Conservation (phyloP, 257 asterid genomes). For the Solanum piurae region DNA sequence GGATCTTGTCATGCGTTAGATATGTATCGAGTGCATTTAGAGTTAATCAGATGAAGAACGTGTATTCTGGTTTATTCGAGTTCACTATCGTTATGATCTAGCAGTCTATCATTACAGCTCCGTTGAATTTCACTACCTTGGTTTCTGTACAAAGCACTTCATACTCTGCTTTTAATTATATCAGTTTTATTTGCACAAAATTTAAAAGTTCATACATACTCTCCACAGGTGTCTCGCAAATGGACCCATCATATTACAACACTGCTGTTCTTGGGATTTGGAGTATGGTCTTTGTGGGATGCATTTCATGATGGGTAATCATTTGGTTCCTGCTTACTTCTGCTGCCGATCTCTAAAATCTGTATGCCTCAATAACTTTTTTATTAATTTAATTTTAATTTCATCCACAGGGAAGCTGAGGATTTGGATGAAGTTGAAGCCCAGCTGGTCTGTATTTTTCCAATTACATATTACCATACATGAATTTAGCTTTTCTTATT, state of each 20-base stretch:
- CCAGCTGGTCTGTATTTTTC: constrained; percentile 56
- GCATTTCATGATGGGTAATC: constrained; percentile 77
- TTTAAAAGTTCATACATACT: no score
- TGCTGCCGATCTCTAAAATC: background rate
- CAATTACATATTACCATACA: background rate
- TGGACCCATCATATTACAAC: constrained; percentile 97
- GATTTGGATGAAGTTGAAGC: constrained; percentile 90
- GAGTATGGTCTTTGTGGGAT: constrained; percentile 96
- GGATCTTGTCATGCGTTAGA: background rate
- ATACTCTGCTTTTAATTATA: background rate
- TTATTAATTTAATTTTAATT: constrained; percentile 2
- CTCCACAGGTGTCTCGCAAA: constrained; percentile 68
- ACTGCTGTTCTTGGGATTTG: constrained; percentile 73
- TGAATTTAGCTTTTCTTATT: constrained; percentile 13
- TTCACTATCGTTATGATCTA: background rate
- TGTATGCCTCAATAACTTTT: background rate
- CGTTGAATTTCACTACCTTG: background rate
- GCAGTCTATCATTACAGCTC: background rate
- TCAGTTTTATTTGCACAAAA: background rate
- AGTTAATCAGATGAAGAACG: background rate
- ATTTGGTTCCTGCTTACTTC: constrained; percentile 1
- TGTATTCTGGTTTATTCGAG: background rate
- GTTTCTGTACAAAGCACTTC: background rate
- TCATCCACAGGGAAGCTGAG: constrained; percentile 55
- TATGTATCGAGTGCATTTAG: background rate